Evolutionary conservation across 2,329 filamentous ascomycete genomes (phyloP).

Genomic region (Cyphellophora europaea): DNA sequence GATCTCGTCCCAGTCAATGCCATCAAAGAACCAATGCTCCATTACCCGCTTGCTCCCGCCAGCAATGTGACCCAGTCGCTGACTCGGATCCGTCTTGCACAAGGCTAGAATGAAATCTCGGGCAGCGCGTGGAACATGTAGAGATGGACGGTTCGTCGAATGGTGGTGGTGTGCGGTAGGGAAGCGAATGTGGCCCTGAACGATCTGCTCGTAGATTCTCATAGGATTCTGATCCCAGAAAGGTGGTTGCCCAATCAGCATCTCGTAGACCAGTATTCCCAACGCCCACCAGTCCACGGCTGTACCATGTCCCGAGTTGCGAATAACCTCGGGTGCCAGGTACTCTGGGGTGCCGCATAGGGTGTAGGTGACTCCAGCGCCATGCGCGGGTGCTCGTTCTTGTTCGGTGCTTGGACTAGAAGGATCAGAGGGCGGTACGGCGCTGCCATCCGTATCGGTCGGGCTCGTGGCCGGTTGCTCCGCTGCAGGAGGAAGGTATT

Average conservation of each 20-base stretch:
- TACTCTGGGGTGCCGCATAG: constrained; percentile 60
- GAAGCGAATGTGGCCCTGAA: constrained; percentile 53
- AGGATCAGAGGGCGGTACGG: background rate
- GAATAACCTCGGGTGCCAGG: constrained; percentile 57
- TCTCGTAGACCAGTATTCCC: constrained; percentile 59
- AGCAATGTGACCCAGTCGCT: constrained; percentile 54
- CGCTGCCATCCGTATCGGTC: constrained; percentile 31
- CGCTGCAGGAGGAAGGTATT: constrained; percentile 40
- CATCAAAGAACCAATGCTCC: constrained; percentile 52
- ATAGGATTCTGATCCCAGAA: constrained; percentile 63
- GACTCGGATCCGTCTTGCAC: constrained; percentile 54
- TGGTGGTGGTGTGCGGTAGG: constrained; percentile 46
- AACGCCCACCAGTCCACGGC: constrained; percentile 64
- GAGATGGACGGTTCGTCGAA: constrained; percentile 8
- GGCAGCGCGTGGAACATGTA: constrained; percentile 32
- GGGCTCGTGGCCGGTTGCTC: constrained; percentile 7
- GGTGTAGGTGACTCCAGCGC: constrained; percentile 44
- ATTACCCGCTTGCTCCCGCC: constrained; percentile 52
- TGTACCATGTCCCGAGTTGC: constrained; percentile 55
- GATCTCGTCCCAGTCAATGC: constrained; percentile 54
- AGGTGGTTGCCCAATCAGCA: constrained; percentile 57
- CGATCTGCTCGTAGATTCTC: constrained; percentile 61
- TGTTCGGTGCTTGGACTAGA: too few species aligned
- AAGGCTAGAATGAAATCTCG: constrained; percentile 53
- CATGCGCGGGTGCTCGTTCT: constrained; percentile 10